Evolutionary conservation across 1,284 basidiomycete species (phyloP).

Genomic region (Golubevia sp.): DNA sequence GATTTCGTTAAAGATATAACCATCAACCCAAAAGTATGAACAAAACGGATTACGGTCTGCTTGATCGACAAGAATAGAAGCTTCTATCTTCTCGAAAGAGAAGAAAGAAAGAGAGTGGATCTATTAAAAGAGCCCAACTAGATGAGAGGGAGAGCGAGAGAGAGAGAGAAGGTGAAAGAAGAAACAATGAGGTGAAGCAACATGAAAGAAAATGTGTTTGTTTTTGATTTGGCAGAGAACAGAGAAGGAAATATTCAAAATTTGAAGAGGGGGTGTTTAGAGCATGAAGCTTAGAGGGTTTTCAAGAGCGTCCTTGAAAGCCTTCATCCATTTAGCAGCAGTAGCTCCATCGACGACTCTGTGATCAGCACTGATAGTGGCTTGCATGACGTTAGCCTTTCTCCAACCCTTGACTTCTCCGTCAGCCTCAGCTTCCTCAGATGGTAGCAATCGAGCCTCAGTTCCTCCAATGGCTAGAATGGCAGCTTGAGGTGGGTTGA

Average conservation of each 20-base stretch:
- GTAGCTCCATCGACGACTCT: slow-evolving; percentile 68
- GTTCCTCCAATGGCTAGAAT: slow-evolving; percentile 94
- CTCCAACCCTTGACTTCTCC: slow-evolving; percentile 78
- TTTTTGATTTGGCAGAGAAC: slow-evolving; percentile 22
- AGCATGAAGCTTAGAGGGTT: slow-evolving; percentile 93
- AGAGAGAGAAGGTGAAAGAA: no score
- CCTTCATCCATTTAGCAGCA: slow-evolving; percentile 69
- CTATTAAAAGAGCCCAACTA: no score
- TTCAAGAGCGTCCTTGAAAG: slow-evolving; percentile 96
- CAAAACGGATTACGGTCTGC: no score
- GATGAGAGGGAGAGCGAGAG: no score
- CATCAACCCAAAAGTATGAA: no score
- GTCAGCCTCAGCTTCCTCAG: slow-evolving; percentile 78
- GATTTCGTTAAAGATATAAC: no score
- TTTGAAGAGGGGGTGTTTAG: slow-evolving; percentile 54
- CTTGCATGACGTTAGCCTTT: slow-evolving; percentile 85
- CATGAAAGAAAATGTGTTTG: no score
- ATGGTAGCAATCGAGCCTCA: slow-evolving; percentile 82
- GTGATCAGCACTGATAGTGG: slow-evolving; percentile 93
- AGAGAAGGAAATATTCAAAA: slow-evolving; percentile 2
- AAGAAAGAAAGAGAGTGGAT: no score
- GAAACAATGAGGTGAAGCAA: no score
- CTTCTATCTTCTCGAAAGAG: no score
- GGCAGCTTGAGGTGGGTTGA: slow-evolving; percentile 97
- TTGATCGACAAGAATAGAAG: no score